A percentile compares a stretch with the other conserved stretches of the same genome.
Evolutionary conservation across 2,329 filamentous ascomycete genomes (phyloP).

Genomic region (Ustulina deusta): DNA sequence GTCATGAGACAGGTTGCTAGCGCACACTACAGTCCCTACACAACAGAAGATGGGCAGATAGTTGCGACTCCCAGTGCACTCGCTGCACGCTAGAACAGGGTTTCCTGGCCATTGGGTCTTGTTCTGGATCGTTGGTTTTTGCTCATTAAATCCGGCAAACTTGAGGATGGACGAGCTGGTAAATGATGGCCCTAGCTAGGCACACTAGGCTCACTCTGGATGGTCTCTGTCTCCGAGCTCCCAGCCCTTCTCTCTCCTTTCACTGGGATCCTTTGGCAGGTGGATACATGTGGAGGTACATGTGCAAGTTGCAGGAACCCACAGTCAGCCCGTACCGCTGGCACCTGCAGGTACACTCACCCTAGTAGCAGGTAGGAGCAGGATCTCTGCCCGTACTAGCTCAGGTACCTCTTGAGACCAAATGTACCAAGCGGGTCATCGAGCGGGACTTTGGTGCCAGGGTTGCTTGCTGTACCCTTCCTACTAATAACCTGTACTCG

Average conservation of each 20-base stretch:
- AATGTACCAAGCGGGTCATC: constrained; percentile 32
- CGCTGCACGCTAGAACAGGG: constrained; percentile 20
- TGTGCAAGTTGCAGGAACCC: constrained; percentile 38
- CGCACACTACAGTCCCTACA: background rate
- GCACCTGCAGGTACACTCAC: constrained; percentile 40
- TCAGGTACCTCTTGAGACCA: constrained; percentile 25
- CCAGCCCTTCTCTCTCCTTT: constrained; percentile 19
- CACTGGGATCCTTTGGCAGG: constrained; percentile 34
- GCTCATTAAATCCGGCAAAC: constrained; percentile 36
- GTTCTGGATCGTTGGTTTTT: constrained; percentile 33
- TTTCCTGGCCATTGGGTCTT: constrained; percentile 30
- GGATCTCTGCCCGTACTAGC: constrained; percentile 25
- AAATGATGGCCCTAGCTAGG: constrained; percentile 42
- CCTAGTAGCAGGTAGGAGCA: constrained; percentile 32
- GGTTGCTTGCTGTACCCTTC: constrained; percentile 30
- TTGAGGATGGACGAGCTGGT: constrained; percentile 42
- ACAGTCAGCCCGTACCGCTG: constrained; percentile 42
- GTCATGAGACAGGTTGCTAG: constrained; percentile 12
- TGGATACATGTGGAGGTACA: constrained; percentile 37
- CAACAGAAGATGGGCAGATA: too few species aligned
- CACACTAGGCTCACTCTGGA: constrained; percentile 23
- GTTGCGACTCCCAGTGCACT: too few species aligned
- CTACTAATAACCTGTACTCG: constrained; percentile 28
- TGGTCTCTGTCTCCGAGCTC: constrained; percentile 25
- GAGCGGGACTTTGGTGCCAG: constrained; percentile 21